These are phyloP conservation scores for Puccinia hordei DNA, from an alignment of 1,284 basidiomycete genomes.

Conservation along the genomic window DNA sequence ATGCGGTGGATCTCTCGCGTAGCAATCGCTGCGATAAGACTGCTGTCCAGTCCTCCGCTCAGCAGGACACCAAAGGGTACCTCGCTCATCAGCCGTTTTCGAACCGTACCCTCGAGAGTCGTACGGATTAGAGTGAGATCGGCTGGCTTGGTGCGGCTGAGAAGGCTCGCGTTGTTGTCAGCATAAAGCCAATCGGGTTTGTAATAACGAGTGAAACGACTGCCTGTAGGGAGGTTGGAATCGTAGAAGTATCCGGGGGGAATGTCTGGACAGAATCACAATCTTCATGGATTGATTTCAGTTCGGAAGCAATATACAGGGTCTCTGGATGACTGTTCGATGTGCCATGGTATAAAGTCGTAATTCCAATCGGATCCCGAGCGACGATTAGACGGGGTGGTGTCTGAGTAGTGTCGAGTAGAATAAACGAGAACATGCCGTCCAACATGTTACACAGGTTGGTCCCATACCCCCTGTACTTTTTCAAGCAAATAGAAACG, in stretches of 20 bases:
- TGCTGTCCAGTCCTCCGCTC: conserved; percentile 92
- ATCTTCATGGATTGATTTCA: conserved; percentile 88
- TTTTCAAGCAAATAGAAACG: conserved; percentile 30
- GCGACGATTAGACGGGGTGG: conserved; percentile 91
- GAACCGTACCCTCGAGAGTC: conserved; percentile 85
- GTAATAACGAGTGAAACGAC: conserved; percentile 76
- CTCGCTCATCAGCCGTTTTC: conserved; percentile 96
- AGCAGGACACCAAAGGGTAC: conserved; percentile 97
- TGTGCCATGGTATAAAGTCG: conserved; percentile 96
- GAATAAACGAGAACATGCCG: conserved; percentile 98
- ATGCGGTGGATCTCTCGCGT: conserved; percentile 93
- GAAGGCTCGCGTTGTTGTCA: conserved; percentile 67
- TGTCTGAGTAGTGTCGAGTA: conserved; percentile 86
- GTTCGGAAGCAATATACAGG: conserved; percentile 91
- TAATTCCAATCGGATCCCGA: conserved; percentile 96
- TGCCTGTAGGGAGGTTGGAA: conserved; percentile 70
- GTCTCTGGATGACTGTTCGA: conserved; percentile 79
- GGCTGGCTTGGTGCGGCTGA: conserved; percentile 68
- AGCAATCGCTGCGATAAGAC: conserved; percentile 94
- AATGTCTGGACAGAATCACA: conserved; percentile 94
- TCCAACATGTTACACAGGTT: conserved; percentile 79
- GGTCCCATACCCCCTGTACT: conserved; percentile 83
- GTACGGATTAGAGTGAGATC: conserved; percentile 76
- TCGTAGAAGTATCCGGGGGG: conserved; percentile 91
- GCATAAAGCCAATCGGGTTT: conserved; percentile 81